Percentiles rank a stretch among this genome's conserved stretches.
phyloP scores from a whole-genome alignment of 2,329 filamentous ascomycete species.

The Metarhizium brunneum region DNA sequence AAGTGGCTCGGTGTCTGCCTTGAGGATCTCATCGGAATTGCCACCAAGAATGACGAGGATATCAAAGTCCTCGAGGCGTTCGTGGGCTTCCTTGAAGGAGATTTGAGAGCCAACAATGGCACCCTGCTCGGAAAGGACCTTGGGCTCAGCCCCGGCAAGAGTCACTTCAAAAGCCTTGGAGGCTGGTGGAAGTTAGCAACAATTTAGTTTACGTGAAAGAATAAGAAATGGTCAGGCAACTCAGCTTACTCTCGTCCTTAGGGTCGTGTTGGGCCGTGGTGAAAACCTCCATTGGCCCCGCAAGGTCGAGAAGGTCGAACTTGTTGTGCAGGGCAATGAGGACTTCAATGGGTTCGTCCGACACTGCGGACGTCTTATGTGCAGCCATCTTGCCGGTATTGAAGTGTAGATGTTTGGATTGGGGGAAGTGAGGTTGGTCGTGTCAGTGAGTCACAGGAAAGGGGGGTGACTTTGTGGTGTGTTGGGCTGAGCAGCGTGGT shows the following conservation, averaged over 20 bases:
- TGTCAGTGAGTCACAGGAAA: background rate
- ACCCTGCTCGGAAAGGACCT: constrained; percentile 52
- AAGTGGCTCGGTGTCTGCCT: constrained; percentile 60
- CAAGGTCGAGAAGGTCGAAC: constrained; percentile 51
- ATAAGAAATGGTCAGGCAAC: background rate
- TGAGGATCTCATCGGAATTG: constrained; percentile 52
- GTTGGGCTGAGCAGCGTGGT: background rate
- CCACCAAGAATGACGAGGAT: constrained; percentile 72
- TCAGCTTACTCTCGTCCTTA: constrained; percentile 37
- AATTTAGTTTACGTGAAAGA: background rate
- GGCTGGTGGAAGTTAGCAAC: constrained; percentile 23
- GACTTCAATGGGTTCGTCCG: constrained; percentile 47
- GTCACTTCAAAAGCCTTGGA: constrained; percentile 51
- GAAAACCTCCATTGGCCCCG: constrained; percentile 45
- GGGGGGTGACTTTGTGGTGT: background rate
- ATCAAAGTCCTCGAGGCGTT: constrained; percentile 66
- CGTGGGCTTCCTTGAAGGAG: constrained; percentile 68
- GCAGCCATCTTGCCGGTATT: constrained; percentile 40
- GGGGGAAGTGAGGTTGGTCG: constrained; percentile 3
- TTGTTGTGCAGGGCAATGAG: constrained; percentile 52
- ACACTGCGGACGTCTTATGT: constrained; percentile 48
- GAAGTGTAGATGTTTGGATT: constrained; percentile 9
- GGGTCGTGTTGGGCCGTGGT: constrained; percentile 41
- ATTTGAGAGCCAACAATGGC: constrained; percentile 66
- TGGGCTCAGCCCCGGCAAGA: constrained; percentile 42